Conservation (phyloP, 1,284 basidiomycete species). For the Austroboletus niveus region DNA sequence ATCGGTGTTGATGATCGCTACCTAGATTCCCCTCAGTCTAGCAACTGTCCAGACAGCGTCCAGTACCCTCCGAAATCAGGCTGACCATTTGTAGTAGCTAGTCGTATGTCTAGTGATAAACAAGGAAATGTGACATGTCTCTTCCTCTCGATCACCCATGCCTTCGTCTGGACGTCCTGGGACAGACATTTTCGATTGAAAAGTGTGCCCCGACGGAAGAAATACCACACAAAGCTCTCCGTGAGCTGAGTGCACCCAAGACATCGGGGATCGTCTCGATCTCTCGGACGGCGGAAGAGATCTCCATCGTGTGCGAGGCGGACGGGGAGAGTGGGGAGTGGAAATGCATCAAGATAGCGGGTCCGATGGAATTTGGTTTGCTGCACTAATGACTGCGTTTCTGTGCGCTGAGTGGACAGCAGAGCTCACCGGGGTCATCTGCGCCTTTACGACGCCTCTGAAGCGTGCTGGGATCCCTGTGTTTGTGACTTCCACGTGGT, state of each 20-base stretch:
- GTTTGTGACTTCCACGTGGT: slow-evolving; percentile 74
- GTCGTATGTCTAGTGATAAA: not conserved
- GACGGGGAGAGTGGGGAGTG: slow-evolving; percentile 44
- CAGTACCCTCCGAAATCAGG: slow-evolving; percentile 59
- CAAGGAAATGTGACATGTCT: slow-evolving; percentile 40
- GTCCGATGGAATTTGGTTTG: slow-evolving; percentile 64
- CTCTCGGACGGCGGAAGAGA: slow-evolving; percentile 58
- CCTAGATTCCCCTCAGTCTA: slow-evolving; percentile 53
- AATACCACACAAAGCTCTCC: slow-evolving; percentile 32
- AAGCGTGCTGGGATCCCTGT: slow-evolving; percentile 54
- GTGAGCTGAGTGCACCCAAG: slow-evolving; percentile 21
- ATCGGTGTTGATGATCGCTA: slow-evolving; percentile 6
- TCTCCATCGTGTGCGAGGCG: slow-evolving; percentile 55
- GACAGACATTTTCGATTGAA: slow-evolving; percentile 60
- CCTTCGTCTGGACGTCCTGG: slow-evolving; percentile 51
- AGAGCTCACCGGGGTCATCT: slow-evolving; percentile 61
- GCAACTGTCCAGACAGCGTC: slow-evolving; percentile 51
- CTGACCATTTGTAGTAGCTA: slow-evolving; percentile 21
- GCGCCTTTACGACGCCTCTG: slow-evolving; percentile 55
- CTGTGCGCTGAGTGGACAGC: slow-evolving; percentile 3
- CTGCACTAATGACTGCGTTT: slow-evolving; percentile 14
- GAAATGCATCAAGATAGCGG: slow-evolving; percentile 61
- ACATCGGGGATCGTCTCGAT: slow-evolving; percentile 49
- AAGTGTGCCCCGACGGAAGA: slow-evolving; percentile 33
- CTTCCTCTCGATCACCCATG: slow-evolving; percentile 46